Evolutionary conservation across 805 yeast genomes (phyloP), one percentile per base, ranked within the genome.

Genomic region (Metschnikowia baotianmanensis): DNA sequence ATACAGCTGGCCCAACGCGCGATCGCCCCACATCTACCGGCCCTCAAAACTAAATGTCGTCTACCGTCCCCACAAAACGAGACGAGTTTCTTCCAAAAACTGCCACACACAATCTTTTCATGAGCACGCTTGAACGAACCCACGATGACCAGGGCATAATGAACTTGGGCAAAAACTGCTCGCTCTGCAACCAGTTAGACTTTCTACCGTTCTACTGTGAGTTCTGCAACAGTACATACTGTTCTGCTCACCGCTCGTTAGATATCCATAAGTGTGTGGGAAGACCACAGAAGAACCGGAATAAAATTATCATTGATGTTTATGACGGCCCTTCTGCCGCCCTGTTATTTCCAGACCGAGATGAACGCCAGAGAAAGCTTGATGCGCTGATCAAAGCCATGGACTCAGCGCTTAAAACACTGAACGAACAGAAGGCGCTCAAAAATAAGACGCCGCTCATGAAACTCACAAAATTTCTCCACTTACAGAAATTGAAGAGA

Each of bases 151-250:
- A 59, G 37, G 68, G 71, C 6, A 57, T 79, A 47, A 61, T 80
- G 57, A 74, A 80, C 34, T 70, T 80, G 5, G 86, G 86, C n/a
- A 58, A 71, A 42, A 77, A 78, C 51, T 80, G 86, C 56, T 51
- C 57, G 20, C 60, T 69, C 13, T 80, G 86, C 54, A 62, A 70
- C 33, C 67, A 64, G 45, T 60, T 78, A 6, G 86, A 80, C 54
- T 80, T 80, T 47, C 60, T 80, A 21, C 86, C 86, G 13, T 80
- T 70, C 53, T 58, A 57, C 13, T 80, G 86, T 54, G 73, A 71
- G 31, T 67, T 64, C 37, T 76, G 81, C 52, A 53, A 67, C 9
- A 48, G 54, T 18, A 59, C 67, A 2, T 80, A 57, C 50, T 80
- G 86, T 52, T 63, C 72, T 8, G 69, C 71, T 30, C 86, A 80